Evolutionary conservation across 768 basidiomycete genomes (phyloP).

Genomic region (Coprinellus micaceus): DNA sequence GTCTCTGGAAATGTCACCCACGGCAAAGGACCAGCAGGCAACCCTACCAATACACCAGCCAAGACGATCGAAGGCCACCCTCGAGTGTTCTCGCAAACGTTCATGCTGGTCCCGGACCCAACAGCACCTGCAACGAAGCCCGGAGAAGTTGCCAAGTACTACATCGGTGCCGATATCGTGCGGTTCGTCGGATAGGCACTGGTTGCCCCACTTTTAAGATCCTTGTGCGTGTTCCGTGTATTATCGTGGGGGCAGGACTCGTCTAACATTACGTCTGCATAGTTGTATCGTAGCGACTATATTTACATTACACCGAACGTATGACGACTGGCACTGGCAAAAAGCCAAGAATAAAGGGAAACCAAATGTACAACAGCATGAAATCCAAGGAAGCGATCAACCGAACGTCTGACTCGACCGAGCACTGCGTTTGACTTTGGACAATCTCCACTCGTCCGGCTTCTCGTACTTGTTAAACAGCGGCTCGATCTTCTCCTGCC

Average conservation of each 20-base stretch:
- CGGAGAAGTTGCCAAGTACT: slow-evolving; percentile 80
- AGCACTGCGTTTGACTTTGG: slow-evolving; percentile 87
- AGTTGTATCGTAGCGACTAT: not conserved
- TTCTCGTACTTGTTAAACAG: slow-evolving; percentile 95
- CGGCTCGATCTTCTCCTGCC: slow-evolving; percentile 95
- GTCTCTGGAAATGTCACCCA: slow-evolving; percentile 80
- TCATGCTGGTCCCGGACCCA: slow-evolving; percentile 78
- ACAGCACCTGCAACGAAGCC: slow-evolving; percentile 57
- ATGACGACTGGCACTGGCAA: not conserved
- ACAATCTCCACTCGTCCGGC: slow-evolving; percentile 91
- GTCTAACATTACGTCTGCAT: not conserved
- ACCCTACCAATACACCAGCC: slow-evolving; percentile 47
- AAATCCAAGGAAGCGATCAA: slow-evolving; percentile 27
- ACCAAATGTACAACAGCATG: slow-evolving; percentile 1
- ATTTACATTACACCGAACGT: not conserved
- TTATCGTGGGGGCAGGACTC: no score
- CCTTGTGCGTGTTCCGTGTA: no score
- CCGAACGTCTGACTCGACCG: slow-evolving; percentile 94
- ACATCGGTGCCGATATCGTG: slow-evolving; percentile 72
- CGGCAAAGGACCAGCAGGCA: slow-evolving; percentile 56
- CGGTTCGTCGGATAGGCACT: slow-evolving; percentile 72
- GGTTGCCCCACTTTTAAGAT: not conserved
- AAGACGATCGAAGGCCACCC: slow-evolving; percentile 71
- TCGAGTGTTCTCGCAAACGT: slow-evolving; percentile 84
- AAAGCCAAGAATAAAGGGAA: not conserved